Conservation (phyloP, 208 protist species). For the Leishmania gerbilli region DNA sequence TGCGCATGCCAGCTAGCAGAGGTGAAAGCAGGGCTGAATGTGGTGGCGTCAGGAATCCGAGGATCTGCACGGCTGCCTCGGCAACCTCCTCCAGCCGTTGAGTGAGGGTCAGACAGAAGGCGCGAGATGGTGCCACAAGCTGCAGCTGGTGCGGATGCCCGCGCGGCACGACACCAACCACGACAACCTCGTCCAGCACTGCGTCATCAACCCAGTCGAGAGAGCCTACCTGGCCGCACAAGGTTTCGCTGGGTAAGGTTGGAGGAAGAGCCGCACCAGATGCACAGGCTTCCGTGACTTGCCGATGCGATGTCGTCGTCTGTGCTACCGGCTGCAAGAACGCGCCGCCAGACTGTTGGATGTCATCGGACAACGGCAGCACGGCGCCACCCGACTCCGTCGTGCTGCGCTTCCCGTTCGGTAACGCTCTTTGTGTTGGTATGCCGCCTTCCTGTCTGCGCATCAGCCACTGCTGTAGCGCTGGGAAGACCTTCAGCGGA, state of each 20-base stretch:
- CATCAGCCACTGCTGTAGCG: conserved; percentile 16
- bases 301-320: neutral
- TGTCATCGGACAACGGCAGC: neutral
- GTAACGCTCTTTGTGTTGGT: neutral
- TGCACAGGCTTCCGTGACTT: neutral
- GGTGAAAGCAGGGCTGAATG: neutral
- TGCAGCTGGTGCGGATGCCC: conserved; percentile 52
- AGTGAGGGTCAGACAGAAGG: conserved; percentile 35
- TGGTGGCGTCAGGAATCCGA: conserved; percentile 9
- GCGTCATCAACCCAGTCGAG: conserved; percentile 41
- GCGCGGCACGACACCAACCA: conserved; percentile 51
- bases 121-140: conserved; percentile 49
- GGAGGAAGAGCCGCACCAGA: neutral
- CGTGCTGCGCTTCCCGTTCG: neutral
- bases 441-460: neutral
- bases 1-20: neutral
- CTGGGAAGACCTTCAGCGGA: conserved; percentile 24
- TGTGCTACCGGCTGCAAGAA: neutral
- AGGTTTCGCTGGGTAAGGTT: neutral
- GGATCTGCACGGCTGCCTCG: conserved; percentile 16
- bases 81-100: conserved; percentile 31
- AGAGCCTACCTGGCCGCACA: neutral
- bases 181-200: conserved; percentile 60
- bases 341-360: neutral
- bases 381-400: neutral